Percentiles rank a stretch among this genome's conserved stretches.
Conservation (phyloP, 1,139 yeast species). For the Lodderomyces theae region DNA sequence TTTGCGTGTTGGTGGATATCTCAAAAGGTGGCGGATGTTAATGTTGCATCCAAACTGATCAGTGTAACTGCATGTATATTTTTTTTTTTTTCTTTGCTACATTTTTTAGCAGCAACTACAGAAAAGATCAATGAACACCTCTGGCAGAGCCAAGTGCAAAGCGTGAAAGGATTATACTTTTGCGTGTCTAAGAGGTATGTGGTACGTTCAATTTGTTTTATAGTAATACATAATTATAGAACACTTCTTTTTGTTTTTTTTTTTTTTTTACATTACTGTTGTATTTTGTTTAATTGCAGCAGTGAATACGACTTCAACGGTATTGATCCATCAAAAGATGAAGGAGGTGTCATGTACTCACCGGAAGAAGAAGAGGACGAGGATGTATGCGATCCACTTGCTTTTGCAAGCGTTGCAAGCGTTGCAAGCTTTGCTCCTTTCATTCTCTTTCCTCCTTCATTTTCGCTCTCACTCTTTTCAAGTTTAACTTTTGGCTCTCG, state of each 20-base stretch:
- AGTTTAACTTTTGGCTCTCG: slow-evolving; percentile 1
- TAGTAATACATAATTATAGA: not conserved
- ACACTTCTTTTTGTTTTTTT: not conserved
- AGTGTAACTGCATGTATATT: no score
- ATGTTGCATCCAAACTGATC: no score
- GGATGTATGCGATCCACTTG: not conserved
- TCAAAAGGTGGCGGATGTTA: no score
- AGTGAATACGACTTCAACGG: slow-evolving; percentile 7
- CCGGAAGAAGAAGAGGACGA: not conserved
- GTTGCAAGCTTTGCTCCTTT: not conserved
- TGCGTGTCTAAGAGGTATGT: no score
- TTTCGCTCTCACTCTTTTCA: not conserved
- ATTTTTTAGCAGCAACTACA: no score
- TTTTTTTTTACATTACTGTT: not conserved
- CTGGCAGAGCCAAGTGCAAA: no score
- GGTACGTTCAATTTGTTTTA: no score
- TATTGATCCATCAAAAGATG: slow-evolving; percentile 7
- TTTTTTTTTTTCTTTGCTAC: no score
- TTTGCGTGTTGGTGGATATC: no score
- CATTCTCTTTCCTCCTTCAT: not conserved
- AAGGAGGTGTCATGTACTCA: slow-evolving; percentile 6
- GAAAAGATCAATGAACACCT: no score
- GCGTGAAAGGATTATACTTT: no score
- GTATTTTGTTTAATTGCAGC: slow-evolving; percentile 7
- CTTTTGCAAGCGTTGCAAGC: no score